Percentiles rank a stretch among this genome's conserved stretches.
Conservation (phyloP, 768 basidiomycete genomes). For the Bullera alba region DNA sequence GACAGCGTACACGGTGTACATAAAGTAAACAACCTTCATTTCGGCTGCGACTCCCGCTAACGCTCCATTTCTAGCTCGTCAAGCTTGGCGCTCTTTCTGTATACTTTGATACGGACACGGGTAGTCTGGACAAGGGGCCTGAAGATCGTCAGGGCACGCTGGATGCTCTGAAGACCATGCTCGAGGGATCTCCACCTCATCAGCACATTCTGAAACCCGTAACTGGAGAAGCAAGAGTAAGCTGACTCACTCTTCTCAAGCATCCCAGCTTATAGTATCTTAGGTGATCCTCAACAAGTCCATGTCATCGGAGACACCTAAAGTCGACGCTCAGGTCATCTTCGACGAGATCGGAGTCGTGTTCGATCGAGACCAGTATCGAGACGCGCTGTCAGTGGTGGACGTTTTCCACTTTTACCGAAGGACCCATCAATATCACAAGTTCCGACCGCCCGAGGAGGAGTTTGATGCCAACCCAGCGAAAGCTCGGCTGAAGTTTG, state of each 20-base stretch:
- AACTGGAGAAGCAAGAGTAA: constrained; percentile 82
- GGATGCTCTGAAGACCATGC: constrained; percentile 64
- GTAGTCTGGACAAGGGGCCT: constrained; percentile 61
- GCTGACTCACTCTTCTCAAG: constrained; percentile 24
- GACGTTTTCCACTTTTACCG: constrained; percentile 97
- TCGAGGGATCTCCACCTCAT: constrained; percentile 53
- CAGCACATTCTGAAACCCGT: constrained; percentile 95
- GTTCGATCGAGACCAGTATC: constrained; percentile 88
- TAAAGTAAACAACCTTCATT: constrained; percentile 56
- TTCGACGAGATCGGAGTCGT: constrained; percentile 91
- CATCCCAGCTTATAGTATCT: not conserved
- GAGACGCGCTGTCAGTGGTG: constrained; percentile 81
- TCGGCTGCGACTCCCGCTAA: not conserved
- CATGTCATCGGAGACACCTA: constrained; percentile 64
- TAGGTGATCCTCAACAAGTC: constrained; percentile 78
- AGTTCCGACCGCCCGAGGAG: constrained; percentile 63
- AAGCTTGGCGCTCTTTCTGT: constrained; percentile 77
- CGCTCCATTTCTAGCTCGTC: constrained; percentile 57
- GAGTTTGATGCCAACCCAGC: constrained; percentile 59
- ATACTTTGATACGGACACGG: constrained; percentile 91
- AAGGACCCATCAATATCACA: constrained; percentile 68
- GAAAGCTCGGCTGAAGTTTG: constrained; percentile 67
- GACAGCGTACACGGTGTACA: constrained; percentile 78
- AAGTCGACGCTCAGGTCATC: constrained; percentile 74
- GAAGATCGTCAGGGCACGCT: constrained; percentile 57